Conservation (phyloP, 2,329 filamentous ascomycete species). For the Colletotrichum viniferum region DNA sequence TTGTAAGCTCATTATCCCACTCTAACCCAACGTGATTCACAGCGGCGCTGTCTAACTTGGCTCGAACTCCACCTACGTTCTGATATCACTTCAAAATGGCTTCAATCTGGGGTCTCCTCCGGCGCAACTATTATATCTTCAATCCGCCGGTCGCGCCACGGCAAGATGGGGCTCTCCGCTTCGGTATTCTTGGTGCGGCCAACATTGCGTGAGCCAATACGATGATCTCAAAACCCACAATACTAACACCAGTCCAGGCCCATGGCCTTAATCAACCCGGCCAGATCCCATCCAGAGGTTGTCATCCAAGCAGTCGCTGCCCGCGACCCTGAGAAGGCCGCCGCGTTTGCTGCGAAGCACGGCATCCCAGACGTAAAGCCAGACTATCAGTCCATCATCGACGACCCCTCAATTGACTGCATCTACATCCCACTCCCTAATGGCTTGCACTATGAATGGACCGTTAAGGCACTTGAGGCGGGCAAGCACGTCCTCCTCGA, state of each 20-base stretch:
- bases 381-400: constrained; percentile 47
- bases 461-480: constrained; percentile 47
- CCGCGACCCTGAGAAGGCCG: constrained; percentile 49
- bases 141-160: not conserved
- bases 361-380: constrained; percentile 53
- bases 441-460: constrained; percentile 48
- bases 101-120: constrained; percentile 6
- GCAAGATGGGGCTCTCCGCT: constrained; percentile 31
- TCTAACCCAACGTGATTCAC: not conserved
- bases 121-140: not conserved
- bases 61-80: not conserved
- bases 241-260: constrained; percentile 32
- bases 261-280: constrained; percentile 49
- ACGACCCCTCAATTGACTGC: constrained; percentile 45
- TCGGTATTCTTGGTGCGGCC: constrained; percentile 47
- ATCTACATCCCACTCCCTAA: constrained; percentile 55
- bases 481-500: constrained; percentile 62
- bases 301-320: constrained; percentile 58
- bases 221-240: not conserved
- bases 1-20: not conserved
- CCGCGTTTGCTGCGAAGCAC: constrained; percentile 54
- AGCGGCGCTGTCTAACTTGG: not conserved
- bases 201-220: constrained; percentile 37
- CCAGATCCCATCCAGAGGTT: constrained; percentile 57
- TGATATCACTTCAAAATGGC: not conserved